Base-by-base conservation (phyloP, 2,329 filamentous ascomycete species). In the Penicillium decumbens region DNA sequence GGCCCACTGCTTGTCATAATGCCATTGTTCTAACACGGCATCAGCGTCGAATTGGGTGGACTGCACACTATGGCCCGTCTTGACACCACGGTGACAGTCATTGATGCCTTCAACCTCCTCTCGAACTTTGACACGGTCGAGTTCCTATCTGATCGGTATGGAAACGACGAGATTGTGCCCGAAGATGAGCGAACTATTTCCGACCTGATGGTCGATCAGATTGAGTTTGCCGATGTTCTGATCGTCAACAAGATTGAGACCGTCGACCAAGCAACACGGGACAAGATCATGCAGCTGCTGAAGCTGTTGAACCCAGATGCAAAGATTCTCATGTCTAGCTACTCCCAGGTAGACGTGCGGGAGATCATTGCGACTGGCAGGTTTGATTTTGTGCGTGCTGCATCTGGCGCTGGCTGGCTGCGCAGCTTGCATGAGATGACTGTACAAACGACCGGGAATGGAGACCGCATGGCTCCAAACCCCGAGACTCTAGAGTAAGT, bases 161-260 rank as follows among this genome's bases (percentile, higher is more conserved):
- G 76, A 1, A 66, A 75, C 10, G 76, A 83, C 4, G 82, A 85
- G 25, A 80, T 84, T 1, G 74, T 80, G 4, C 65, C 80, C 0
- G 85, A 89, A 56, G 86, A 89, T 51, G 84, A 89, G 56, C 74
- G 85, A 0, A 88, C 84, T 0, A 85, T 89, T 2, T 87, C 84
- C 0, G 85, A 89, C 56, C 75, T 89, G 0, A 86, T 88, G 77
- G 84, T 87, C 0, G 85, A 89, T 57, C 85, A 89, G 60, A 86
- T 89, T 51, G 86, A 89, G 66, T 89, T 89, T 58, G 84, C 85
- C 0, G 84, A 89, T 56, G 84, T 88, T 6, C 77, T 89, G 12
- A 76, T 88, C 3, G 69, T 88, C 18, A 89, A 89, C 69, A 89
- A 89, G 66, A 73, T 80, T 5, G 84, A 88, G 52, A 79, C 82